Conservation (phyloP, 768 basidiomycete genomes). For the Collybia nuda region DNA sequence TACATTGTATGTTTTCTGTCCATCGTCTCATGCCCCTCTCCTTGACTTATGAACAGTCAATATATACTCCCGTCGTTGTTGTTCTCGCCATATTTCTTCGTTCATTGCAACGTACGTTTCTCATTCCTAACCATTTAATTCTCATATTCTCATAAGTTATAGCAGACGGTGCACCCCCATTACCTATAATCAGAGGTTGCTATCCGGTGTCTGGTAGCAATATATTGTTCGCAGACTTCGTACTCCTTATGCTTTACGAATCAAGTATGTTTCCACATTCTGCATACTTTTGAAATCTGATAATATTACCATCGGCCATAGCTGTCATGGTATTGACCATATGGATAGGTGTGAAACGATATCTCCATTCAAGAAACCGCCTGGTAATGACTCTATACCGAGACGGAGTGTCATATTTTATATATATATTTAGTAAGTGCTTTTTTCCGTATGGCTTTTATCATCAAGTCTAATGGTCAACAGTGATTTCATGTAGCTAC, state of each 20-base stretch:
- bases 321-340: background rate
- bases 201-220: background rate
- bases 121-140: background rate
- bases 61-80: background rate
- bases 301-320: background rate
- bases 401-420: background rate
- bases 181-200: slow-evolving; percentile 1
- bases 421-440: too few species aligned
- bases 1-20: background rate
- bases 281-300: background rate
- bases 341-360: slow-evolving; percentile 4
- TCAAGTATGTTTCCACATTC: background rate
- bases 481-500: slow-evolving; percentile 5
- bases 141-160: background rate
- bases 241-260: background rate
- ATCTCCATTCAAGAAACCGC: slow-evolving; percentile 2
- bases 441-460: too few species aligned
- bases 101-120: background rate
- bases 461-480: too few species aligned
- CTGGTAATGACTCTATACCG: slow-evolving; percentile 1
- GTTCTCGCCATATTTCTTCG: slow-evolving; percentile 1
- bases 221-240: background rate
- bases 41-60: background rate
- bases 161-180: background rate
- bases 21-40: background rate